Evolutionary conservation across 441 rosid genomes (phyloP).

Genomic region (Viola pubescens): DNA sequence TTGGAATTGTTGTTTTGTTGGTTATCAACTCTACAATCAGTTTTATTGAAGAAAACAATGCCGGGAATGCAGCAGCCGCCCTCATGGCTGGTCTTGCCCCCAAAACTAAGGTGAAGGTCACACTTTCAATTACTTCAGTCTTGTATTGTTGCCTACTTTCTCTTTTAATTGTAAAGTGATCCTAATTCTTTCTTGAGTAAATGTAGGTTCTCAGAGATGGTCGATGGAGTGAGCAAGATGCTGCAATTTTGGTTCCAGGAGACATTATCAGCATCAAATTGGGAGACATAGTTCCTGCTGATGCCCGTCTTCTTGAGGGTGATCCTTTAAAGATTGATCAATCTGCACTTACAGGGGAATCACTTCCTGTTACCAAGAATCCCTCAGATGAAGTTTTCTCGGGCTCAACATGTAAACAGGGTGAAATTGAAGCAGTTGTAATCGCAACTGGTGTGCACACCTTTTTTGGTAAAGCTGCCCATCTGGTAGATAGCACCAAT

Average conservation of each 20-base stretch:
- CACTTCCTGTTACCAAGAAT: slow-evolving; percentile 72
- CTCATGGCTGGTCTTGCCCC: slow-evolving; percentile 94
- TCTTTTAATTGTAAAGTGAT: neutral
- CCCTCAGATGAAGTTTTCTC: slow-evolving; percentile 84
- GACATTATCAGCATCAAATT: slow-evolving; percentile 73
- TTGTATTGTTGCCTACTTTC: no score
- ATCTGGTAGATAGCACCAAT: slow-evolving; percentile 78
- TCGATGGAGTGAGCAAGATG: slow-evolving; percentile 80
- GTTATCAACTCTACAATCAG: slow-evolving; percentile 87
- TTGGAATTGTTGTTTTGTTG: slow-evolving; percentile 60
- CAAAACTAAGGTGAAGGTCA: slow-evolving; percentile 61
- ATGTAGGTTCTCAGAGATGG: slow-evolving; percentile 74
- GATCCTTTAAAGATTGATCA: slow-evolving; percentile 90
- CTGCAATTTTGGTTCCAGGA: slow-evolving; percentile 84
- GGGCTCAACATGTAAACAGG: slow-evolving; percentile 88
- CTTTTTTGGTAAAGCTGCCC: slow-evolving; percentile 92
- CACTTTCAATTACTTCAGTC: neutral
- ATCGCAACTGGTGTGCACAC: slow-evolving; percentile 94
- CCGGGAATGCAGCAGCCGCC: slow-evolving; percentile 91
- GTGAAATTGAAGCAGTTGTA: slow-evolving; percentile 81
- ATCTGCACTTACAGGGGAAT: slow-evolving; percentile 90
- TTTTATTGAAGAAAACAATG: slow-evolving; percentile 82
- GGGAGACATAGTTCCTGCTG: slow-evolving; percentile 85
- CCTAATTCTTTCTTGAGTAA: slow-evolving; percentile 3
- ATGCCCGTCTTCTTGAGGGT: slow-evolving; percentile 90